Evolutionary conservation across 2,329 filamentous ascomycete species (phyloP).

Genomic region (Neonectria coccinea): DNA sequence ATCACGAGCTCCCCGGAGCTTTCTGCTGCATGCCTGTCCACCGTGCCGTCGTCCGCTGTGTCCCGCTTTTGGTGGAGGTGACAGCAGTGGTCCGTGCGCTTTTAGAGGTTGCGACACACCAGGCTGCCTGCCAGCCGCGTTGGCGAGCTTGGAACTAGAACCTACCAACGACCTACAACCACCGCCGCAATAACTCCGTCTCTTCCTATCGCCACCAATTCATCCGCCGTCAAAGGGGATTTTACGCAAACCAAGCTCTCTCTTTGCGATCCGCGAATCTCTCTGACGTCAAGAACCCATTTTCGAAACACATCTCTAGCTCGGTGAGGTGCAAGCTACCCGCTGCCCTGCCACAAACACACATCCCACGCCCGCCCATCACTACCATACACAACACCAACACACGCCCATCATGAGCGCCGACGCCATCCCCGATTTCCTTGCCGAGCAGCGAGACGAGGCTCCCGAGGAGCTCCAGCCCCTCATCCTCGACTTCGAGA

Average conservation of each 20-base stretch:
- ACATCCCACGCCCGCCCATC: conserved; percentile 17
- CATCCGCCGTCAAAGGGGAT: neutral
- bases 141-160: conserved; percentile 38
- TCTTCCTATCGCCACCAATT: neutral
- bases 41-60: neutral
- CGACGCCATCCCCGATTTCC: conserved; percentile 91
- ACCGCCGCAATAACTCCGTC: conserved; percentile 5
- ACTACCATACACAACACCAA: conserved; percentile 20
- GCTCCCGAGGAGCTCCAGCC: conserved; percentile 89
- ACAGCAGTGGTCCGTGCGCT: conserved; percentile 39
- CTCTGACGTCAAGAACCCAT: conserved; percentile 10
- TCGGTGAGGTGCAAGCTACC: conserved; percentile 38
- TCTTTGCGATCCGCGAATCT: conserved; percentile 12
- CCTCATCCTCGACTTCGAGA: conserved; percentile 91
- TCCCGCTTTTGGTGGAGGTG: neutral
- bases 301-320: conserved; percentile 18
- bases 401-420: conserved; percentile 73
- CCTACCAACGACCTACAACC: conserved; percentile 28
- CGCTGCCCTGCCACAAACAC: conserved; percentile 37
- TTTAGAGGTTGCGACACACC: conserved; percentile 47
- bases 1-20: conserved; percentile 40
- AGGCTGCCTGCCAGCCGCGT: conserved; percentile 57
- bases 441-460: conserved; percentile 87
- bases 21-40: neutral
- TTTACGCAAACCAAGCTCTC: conserved; percentile 20